phyloP scores from a whole-genome alignment of 2,329 filamentous ascomycete species.

The Ciborinia camelliae region DNA sequence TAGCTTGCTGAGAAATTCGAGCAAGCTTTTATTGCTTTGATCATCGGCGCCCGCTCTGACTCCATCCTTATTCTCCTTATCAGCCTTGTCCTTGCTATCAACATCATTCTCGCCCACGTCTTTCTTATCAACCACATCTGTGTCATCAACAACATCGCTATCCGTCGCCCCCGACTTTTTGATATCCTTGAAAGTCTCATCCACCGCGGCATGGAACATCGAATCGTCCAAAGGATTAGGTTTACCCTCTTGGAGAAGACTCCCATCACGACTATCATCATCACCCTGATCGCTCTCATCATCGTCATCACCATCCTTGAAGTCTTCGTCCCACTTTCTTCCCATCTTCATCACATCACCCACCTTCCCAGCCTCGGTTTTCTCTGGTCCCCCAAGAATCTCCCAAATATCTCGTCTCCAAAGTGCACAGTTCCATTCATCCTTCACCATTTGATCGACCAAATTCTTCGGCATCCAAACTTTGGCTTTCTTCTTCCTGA shows the following conservation, averaged over 20 bases:
- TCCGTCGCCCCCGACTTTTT: too few species aligned
- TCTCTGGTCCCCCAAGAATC: neutral
- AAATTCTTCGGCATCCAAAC: neutral
- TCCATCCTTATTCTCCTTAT: neutral
- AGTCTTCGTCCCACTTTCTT: neutral
- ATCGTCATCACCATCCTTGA: neutral
- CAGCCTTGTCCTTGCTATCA: neutral
- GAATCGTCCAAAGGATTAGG: too few species aligned
- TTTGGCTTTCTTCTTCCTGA: neutral
- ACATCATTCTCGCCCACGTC: neutral
- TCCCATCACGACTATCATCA: too few species aligned
- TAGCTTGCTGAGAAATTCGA: too few species aligned
- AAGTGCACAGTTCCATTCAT: neutral
- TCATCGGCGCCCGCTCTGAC: too few species aligned
- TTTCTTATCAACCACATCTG: neutral
- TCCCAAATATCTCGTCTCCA: neutral
- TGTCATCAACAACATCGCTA: neutral
- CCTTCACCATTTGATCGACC: neutral
- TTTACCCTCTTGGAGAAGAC: too few species aligned
- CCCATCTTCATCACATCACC: neutral
- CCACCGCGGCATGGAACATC: too few species aligned
- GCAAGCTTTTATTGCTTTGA: too few species aligned
- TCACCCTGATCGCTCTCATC: too few species aligned
- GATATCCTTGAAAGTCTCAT: too few species aligned
- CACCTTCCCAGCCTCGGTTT: neutral